Evolutionary conservation across 2,329 filamentous ascomycete genomes (phyloP).

Genomic region (Colletotrichum sp.): DNA sequence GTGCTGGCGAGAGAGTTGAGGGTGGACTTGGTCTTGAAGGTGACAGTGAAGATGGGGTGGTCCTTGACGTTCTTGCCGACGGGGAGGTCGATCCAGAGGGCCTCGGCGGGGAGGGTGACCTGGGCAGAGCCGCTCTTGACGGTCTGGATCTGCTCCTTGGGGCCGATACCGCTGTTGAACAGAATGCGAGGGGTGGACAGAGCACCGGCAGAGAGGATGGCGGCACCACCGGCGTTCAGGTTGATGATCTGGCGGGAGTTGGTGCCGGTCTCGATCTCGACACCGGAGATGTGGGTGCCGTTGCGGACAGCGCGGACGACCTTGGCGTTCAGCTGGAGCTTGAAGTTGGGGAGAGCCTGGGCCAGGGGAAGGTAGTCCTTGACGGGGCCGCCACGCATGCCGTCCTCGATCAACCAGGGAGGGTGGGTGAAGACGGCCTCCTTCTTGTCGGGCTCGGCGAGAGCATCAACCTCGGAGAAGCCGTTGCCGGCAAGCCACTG

Average conservation of each 20-base stretch:
- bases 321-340: constrained; percentile 23
- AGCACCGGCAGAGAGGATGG: constrained; percentile 23
- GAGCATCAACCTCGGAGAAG: constrained; percentile 20
- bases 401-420: constrained; percentile 22
- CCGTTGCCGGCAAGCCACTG: constrained; percentile 20
- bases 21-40: constrained; percentile 30
- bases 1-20: constrained; percentile 17
- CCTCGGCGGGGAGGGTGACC: constrained; percentile 30
- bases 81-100: constrained; percentile 30
- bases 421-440: constrained; percentile 23
- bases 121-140: constrained; percentile 46
- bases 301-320: constrained; percentile 23
- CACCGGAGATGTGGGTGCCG: constrained; percentile 37
- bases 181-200: constrained; percentile 47
- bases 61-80: constrained; percentile 50
- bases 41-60: constrained; percentile 33
- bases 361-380: constrained; percentile 44
- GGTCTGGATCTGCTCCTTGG: constrained; percentile 47
- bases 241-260: constrained; percentile 24
- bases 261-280: constrained; percentile 28
- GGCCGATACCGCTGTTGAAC: constrained; percentile 62
- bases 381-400: constrained; percentile 22
- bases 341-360: constrained; percentile 41
- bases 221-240: constrained; percentile 20
- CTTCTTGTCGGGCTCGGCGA: constrained; percentile 23